Conservation (phyloP, 495 filamentous ascomycete species). For the Extremus antarcticus region DNA sequence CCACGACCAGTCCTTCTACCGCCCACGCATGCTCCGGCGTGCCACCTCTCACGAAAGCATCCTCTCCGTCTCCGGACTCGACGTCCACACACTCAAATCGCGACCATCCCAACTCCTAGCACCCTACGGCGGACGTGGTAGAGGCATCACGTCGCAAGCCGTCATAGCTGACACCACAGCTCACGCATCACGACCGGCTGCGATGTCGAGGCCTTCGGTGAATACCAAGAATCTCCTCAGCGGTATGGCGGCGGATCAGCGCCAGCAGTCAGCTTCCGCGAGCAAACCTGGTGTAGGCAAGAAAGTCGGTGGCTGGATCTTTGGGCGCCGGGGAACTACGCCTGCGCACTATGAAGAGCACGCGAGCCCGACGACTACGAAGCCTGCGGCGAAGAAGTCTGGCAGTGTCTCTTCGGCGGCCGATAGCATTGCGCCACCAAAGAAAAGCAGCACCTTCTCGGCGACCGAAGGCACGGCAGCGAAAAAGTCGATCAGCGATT, state of each 20-base stretch:
- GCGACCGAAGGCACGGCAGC: neutral
- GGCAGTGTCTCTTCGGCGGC: neutral
- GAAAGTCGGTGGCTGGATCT: conserved; percentile 31
- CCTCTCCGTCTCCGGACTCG: conserved; percentile 31
- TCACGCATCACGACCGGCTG: conserved; percentile 15
- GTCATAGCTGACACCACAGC: conserved; percentile 23
- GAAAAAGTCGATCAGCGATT: too few species aligned
- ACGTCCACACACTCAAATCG: conserved; percentile 28
- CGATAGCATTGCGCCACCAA: neutral
- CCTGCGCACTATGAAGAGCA: conserved; percentile 12
- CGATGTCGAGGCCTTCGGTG: conserved; percentile 13
- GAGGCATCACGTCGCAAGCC: conserved; percentile 20
- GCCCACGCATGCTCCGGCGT: conserved; percentile 24
- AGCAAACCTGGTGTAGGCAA: conserved; percentile 11
- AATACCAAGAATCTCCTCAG: conserved; percentile 20
- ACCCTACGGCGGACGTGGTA: conserved; percentile 9
- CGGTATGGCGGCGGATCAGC: conserved; percentile 22
- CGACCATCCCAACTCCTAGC: conserved; percentile 21
- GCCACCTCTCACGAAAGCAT: conserved; percentile 31
- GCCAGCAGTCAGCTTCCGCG: neutral
- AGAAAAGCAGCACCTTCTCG: neutral
- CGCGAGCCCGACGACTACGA: neutral
- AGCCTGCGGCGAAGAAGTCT: neutral
- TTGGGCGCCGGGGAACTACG: conserved; percentile 27
- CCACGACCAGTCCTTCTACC: conserved; percentile 14